Evolutionary conservation across 2,329 filamentous ascomycete species (phyloP), one percentile per base, ranked within the genome.

Genomic region (Xylariomycetidae sp.): DNA sequence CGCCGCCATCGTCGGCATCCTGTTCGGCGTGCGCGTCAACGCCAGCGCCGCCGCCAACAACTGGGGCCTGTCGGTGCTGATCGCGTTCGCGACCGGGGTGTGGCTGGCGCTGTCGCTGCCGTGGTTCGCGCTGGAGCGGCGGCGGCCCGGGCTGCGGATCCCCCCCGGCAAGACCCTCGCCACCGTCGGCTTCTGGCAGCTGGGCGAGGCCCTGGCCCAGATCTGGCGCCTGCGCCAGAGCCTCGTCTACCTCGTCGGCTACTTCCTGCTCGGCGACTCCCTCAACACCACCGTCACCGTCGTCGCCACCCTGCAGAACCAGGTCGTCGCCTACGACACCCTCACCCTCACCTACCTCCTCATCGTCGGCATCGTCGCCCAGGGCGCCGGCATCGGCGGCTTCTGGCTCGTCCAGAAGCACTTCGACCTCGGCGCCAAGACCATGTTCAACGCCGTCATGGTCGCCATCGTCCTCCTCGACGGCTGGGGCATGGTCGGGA

Each of bases 211-310:
- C 0, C 36, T 73, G 2, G 61, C 57, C 0, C 70, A 81, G 49
- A 74, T 83, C 12, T 79, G 75, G 72, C 69, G 73, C 23, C 57
- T 84, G 27, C 78, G 74, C 50, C 80, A 84, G 57, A 79, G 71
- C 41, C 53, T 83, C 18, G 61, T 81, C 13, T 84, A 83, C 52
- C 66, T 85, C 0, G 67, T 76, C 25, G 76, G 73, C 3, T 84
- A 82, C 49, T 83, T 84, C 50, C 61, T 84, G 2, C 68, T 84
- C 0, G 79, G 76, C n/a, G 80, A 84, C 54, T 78, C 74, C 1
- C 63, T 83, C 22, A 83, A 83, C 52, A 85, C 80, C 0, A 82
- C 79, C 0, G 75, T 82, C 5, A 83, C 80, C 0, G 77, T 84
- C 15, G 76, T 84, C 19, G 66, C 61, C 1, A 83, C 77, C 0